Conservation (phyloP, 805 yeast genomes). For the Zygoascus bituminiphila region DNA sequence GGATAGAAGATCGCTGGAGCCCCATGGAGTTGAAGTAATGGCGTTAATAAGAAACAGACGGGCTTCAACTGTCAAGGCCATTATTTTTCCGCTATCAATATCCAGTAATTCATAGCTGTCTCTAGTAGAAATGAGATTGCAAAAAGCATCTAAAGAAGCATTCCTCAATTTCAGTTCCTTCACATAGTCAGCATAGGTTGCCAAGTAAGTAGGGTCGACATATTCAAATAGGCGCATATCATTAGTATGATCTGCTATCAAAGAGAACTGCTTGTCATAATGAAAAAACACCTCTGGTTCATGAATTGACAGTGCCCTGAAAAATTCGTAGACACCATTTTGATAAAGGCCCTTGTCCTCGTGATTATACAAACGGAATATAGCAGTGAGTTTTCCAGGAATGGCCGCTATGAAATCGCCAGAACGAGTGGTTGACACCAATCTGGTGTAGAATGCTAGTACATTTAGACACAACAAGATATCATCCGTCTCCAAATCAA, state of each 20-base stretch:
- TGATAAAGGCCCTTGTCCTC: constrained; percentile 16
- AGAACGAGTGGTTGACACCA: constrained; percentile 17
- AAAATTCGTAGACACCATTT: constrained; percentile 21
- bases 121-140: constrained; percentile 21
- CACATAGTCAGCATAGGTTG: constrained; percentile 18
- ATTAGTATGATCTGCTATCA: not conserved
- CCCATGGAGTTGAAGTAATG: constrained; percentile 21
- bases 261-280: not conserved
- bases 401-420: constrained; percentile 14
- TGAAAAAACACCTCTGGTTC: not conserved
- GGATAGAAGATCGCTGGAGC: constrained; percentile 20
- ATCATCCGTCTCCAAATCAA: constrained; percentile 24
- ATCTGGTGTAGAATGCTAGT: constrained; percentile 27
- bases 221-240: constrained; percentile 20
- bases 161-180: constrained; percentile 20
- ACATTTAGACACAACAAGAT: constrained; percentile 25
- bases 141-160: constrained; percentile 20
- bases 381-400: constrained; percentile 13
- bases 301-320: constrained; percentile 16
- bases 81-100: constrained; percentile 17
- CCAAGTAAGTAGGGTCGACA: constrained; percentile 22
- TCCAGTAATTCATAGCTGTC: constrained; percentile 18
- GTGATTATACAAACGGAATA: constrained; percentile 15
- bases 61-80: constrained; percentile 20
- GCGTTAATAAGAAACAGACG: constrained; percentile 22